Base-by-base conservation (phyloP, 2,329 filamentous ascomycete genomes). In the Ascochyta rabiei region DNA sequence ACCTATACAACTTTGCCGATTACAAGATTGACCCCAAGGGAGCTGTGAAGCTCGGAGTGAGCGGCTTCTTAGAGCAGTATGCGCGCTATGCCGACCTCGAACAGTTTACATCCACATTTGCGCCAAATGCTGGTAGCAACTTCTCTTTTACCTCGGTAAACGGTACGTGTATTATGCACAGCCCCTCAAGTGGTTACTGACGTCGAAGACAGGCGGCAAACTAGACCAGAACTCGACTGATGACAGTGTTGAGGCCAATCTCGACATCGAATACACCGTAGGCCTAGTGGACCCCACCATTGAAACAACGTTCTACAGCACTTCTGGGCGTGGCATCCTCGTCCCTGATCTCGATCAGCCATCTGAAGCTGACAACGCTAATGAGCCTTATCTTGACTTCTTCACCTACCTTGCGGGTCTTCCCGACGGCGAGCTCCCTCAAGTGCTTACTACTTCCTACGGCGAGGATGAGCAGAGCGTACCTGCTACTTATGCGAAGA, bases 251-350 rank as follows among this genome's bases (percentile, higher is more conserved):
- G 80, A 82, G 61, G 81, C 79, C 46, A 81, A 82, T 60, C 71
- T 82, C 16, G 80, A 83, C 55, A 73, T 80, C 33, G 79, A 82
- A 61, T 81, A 81, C 56, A 80, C 80, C 4, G 58, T 79, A 37
- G 77, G 78, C 26, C 58, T 82, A 13, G 75, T 76, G 51, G 62
- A 75, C 10, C 78, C 79, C 0, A 59, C 34, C 8, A 63, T 80
- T 15, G 75, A 77, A 2, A 75, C 77, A 12, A 78, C 74, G 9
- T 80, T 80, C 57, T 82, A 75, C 66, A 80, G 76, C 66, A 81
- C 79, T 28, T 75, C 76, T 30, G 78, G 78, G n/a, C 77, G 77
- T 33, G 80, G 77, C 12, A 60, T 67, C 3, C 71, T 82, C 7
- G 69, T 82, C 10, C 79, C 80, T 0, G 79, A 82, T 59, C 70